Evolutionary conservation across 768 basidiomycete species (phyloP), one percentile per base, ranked within the genome.

Genomic region (Naganishia kalamii): DNA sequence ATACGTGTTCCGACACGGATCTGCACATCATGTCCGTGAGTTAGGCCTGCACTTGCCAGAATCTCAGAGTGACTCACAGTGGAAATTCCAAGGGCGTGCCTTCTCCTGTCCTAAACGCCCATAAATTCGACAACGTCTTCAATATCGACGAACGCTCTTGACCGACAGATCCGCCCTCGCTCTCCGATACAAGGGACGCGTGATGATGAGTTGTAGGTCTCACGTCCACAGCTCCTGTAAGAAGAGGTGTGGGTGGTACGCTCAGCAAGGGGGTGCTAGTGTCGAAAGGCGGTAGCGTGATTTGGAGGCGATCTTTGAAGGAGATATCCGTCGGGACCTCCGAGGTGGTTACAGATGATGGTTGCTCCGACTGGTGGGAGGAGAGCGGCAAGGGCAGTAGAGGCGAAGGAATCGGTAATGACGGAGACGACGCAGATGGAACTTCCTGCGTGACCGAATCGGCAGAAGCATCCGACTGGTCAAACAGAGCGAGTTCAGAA

Each of bases 41-140:
- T 21, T 52, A 41, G 43, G 29, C 21, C 33, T n/a, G 30, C 3
- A 30, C 32, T 27, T 8, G 32, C 32, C 27, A 47, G 87, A 87
- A 74, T 89, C 23, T 23, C 8, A 30, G 25, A 2, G 40, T 4
- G 62, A 80, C 71, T 87, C 85, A 68, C 84, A 79, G 35, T 81
- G 85, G 74, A 62, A 79, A 80, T 37, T 83, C 79, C 11, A 89
- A 80, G 69, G 71, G 84, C 76, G 65, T 85, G 79, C 69, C 82
- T 63, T 75, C 84, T 77, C 70, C 86, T 80, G 75, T 74, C 7
- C 78, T 72, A 63, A 79, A 81, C 2, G 85, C 85, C 88, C 89
- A 94, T 15, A 94, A 83, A 25, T 87, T 89, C 3, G 90, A 88
- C 19, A 92, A 68, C 0, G 91, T 87, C 74, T 88, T 90, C 60